Base-by-base conservation (phyloP, 257 asterid species). In the Paraleonurus japonicus region DNA sequence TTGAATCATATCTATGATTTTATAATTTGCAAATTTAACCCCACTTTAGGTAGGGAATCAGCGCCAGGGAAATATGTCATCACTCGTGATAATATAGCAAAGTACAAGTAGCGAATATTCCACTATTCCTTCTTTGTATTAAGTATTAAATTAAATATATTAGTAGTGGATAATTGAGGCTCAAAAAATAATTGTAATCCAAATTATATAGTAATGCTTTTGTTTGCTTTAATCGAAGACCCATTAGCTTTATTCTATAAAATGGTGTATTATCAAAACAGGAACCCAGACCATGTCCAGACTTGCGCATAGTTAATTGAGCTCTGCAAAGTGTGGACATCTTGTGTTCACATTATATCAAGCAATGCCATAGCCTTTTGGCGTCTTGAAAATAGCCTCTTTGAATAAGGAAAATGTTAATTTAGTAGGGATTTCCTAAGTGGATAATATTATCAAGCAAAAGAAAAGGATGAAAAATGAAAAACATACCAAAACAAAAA, bases 41-140 rank as follows among this genome's bases (percentile, higher is more conserved):
- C 53, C 45, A 26, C 45, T 70, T 75, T 69, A 61, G 83, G 76
- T 71, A 41, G 81, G 75, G 81, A 71, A 70, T 69, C 74, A 33
- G 24, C 66, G 77, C 67, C 62, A 64, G 70, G 17, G 82, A 73
- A n/a, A 70, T 67, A 67, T 81, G 70, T 61, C 48, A 22, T 47
- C 75, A 20, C 67, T 67, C 65, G 73, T 71, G 78, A 71, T 30
- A 3, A 65, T 35, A 10, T 17, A 43, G 15, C 58, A 53, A 35
- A 74, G 53, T 62, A 72, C 37, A 69, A 26, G 70, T 13, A 45
- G 1, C 64, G 81, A 74, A 81, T 81, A 81, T 75, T 79, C 85
- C 75, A 59, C 19, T 35, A 32, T 24, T 72, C 19, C 4, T 15
- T 45, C 22, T 5, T 5, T 47, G 54, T 45, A n/a, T n/a, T n/a